These are phyloP conservation scores for Solanum bulbocastanum DNA, from an alignment of 257 asterid genomes.

Conservation along the genomic window DNA sequence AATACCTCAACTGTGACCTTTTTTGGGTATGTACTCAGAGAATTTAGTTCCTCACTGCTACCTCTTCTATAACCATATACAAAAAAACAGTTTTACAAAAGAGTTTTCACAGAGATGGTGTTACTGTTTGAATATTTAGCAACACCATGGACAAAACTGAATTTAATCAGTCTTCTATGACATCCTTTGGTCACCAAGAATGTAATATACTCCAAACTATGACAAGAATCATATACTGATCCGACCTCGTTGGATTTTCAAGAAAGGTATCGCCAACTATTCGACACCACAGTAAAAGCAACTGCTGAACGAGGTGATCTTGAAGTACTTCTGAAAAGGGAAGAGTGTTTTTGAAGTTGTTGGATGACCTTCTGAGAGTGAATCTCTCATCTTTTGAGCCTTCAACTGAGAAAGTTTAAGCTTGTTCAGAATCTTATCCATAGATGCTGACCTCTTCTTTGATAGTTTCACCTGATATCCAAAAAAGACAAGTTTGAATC, in stretches of 20 bases:
- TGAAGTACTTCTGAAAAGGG: slow-evolving; percentile 14
- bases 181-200: not conserved
- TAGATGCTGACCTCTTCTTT: slow-evolving; percentile 45
- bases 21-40: not conserved
- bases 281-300: slow-evolving; percentile 23
- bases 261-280: not conserved
- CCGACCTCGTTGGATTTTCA: not conserved
- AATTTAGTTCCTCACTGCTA: not conserved
- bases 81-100: not conserved
- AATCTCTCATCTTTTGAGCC: slow-evolving; percentile 41
- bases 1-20: not conserved
- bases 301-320: slow-evolving; percentile 16
- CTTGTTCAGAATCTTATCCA: slow-evolving; percentile 50
- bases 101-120: not conserved
- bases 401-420: slow-evolving; percentile 31
- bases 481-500: not conserved
- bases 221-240: not conserved
- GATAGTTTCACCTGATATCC: slow-evolving; percentile 47
- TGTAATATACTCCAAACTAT: not conserved
- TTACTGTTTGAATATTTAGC: not conserved
- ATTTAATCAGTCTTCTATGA: not conserved
- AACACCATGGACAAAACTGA: not conserved
- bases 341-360: slow-evolving; percentile 6
- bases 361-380: slow-evolving; percentile 6
- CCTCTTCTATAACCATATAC: not conserved